These are phyloP conservation scores for Magnusiomyces sp. DNA, from an alignment of 1,139 yeast genomes.

Conservation along the genomic window DNA sequence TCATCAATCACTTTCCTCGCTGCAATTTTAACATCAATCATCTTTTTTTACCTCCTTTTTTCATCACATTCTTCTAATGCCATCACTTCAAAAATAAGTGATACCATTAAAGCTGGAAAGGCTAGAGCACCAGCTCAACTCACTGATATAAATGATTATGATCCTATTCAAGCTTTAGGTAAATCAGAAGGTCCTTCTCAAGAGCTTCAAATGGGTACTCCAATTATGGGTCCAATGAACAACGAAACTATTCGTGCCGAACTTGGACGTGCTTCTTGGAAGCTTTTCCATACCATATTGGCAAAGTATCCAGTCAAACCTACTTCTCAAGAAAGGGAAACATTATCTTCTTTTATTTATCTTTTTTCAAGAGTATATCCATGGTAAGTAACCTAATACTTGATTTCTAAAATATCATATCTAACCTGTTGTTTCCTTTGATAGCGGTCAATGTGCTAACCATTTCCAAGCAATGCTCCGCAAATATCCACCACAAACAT, in stretches of 20 bases:
- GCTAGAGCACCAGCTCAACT: constrained; percentile 10
- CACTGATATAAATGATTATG: constrained; percentile 15
- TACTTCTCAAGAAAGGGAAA: constrained; percentile 48
- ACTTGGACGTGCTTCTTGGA: constrained; percentile 89
- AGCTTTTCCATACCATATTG: constrained; percentile 75
- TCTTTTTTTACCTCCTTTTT: constrained; percentile 2
- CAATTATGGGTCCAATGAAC: constrained; percentile 87
- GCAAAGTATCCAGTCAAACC: constrained; percentile 90
- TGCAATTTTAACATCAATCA: neutral
- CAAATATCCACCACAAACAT: constrained; percentile 77
- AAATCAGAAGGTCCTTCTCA: constrained; percentile 13
- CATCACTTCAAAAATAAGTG: neutral
- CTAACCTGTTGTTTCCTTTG: no score
- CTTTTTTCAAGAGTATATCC: constrained; percentile 35
- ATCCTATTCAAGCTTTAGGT: constrained; percentile 16
- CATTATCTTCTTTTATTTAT: constrained; percentile 44
- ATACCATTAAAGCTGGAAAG: neutral
- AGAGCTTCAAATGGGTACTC: constrained; percentile 29
- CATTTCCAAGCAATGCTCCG: constrained; percentile 67
- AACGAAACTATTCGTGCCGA: constrained; percentile 56
- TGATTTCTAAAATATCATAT: no score
- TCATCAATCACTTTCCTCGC: constrained; percentile 1
- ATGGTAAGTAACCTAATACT: no score
- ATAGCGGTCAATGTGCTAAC: constrained; percentile 71
- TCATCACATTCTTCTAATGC: neutral